Base-by-base conservation (phyloP, 352 stramenopile species). In the Pythium coloratum region DNA sequence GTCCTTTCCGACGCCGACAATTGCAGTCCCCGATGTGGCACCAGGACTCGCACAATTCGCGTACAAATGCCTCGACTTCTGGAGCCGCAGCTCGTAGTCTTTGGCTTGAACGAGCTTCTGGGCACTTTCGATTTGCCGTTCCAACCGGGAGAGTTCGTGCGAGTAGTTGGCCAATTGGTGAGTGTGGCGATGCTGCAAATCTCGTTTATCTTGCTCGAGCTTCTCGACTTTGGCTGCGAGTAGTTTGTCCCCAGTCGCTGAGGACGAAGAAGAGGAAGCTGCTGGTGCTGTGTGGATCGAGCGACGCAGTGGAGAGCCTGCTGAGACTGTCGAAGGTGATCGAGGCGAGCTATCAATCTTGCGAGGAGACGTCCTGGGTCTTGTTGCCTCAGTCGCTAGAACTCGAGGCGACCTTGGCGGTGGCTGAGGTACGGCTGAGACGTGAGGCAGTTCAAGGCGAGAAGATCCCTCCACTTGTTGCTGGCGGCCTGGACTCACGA, bases 161-260 rank as follows among this genome's bases (percentile, higher is more conserved):
- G 80, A 86, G 24, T 89, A 93, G 42, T 84, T 90, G 12, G 82
- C 75, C 6, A 90, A 64, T 67, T 93, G 82, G 32, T 89, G 76
- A 3, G 76, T 70, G n/a, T 91, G 81, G 0, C 84, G 79, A 0
- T 66, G 55, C 9, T 76, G 61, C 2, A 78, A 46, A 3, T 85
- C 71, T 28, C 82, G 79, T 14, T 82, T 86, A 14, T 90, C 82
- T 7, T 79, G 68, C 54, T 91, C 84, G 3, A 72, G 58, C 33
- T 75, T 75, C 32, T 71, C 59, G 54, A 75, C 51, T 40, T 71
- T 71, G 14, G 69, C 59, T 3, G 33, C 38, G 6, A 57, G 44
- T 20, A 61, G 28, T 20, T 46, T 69, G 47, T 75, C 50, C 30
- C 26, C 58, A 18, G 40, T 40, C 24, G n/a, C 6, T 2, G n/a